Conservation (phyloP, 257 asterid genomes). For the Nicotiana tomentosiformis region DNA sequence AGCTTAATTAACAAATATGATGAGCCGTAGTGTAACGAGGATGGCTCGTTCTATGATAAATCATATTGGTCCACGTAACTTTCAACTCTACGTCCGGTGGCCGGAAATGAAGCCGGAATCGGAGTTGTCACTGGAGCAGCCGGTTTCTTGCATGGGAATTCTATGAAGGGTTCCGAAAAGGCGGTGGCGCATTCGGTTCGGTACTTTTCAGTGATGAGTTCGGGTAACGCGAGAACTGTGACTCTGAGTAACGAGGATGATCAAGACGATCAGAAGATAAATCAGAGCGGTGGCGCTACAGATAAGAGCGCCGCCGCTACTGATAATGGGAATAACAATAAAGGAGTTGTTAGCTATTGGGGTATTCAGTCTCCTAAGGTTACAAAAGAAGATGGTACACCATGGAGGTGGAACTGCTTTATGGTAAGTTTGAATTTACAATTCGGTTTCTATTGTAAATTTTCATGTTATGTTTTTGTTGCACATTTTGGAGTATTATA, state of each 20-base stretch:
- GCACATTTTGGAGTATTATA: too few species aligned
- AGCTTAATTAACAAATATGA: constrained; percentile 23
- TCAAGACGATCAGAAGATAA: constrained; percentile 19
- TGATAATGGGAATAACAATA: constrained; percentile 13
- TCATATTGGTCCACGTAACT: constrained; percentile 34
- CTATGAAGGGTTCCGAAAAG: constrained; percentile 12
- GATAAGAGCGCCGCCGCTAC: neutral
- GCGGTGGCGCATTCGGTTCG: constrained; percentile 17
- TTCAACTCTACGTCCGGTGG: constrained; percentile 19
- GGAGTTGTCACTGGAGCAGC: neutral
- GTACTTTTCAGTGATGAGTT: constrained; percentile 11
- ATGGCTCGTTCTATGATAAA: constrained; percentile 26
- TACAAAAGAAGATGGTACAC: constrained; percentile 56
- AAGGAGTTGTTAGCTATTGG: constrained; percentile 52
- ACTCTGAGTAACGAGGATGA: constrained; percentile 34
- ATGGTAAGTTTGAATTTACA: constrained; percentile 31
- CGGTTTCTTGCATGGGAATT: constrained; percentile 5
- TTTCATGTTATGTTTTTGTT: too few species aligned
- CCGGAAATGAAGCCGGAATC: neutral
- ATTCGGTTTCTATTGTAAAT: too few species aligned
- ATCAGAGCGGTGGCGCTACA: neutral
- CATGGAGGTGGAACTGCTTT: constrained; percentile 71
- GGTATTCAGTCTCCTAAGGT: constrained; percentile 51
- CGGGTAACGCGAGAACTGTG: constrained; percentile 33
- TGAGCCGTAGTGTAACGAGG: constrained; percentile 40